phyloP scores from a whole-genome alignment of 345 rosid genomes.

The Erodium maritimum region DNA sequence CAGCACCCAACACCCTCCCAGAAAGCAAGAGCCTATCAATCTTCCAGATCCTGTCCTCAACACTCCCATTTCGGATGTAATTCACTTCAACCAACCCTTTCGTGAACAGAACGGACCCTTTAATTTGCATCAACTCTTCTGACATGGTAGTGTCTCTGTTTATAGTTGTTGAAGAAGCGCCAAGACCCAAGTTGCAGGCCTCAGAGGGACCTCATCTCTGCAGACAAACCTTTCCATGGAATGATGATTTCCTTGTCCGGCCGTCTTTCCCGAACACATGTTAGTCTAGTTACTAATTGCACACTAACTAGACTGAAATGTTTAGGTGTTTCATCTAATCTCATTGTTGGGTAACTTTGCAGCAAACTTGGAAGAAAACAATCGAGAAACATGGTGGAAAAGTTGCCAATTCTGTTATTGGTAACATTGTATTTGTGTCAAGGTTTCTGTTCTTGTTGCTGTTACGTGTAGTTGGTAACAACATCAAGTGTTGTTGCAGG shows the following conservation, averaged over 20 bases:
- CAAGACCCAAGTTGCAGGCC: slow-evolving; percentile 49
- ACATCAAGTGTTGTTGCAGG: slow-evolving; percentile 19
- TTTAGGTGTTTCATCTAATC: not conserved
- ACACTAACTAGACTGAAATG: too few relatives aligned
- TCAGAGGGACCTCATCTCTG: slow-evolving; percentile 20
- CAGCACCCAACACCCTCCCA: slow-evolving; percentile 44
- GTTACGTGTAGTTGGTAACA: too few relatives aligned
- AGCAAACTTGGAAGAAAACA: slow-evolving; percentile 55
- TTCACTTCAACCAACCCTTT: not conserved
- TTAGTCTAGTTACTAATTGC: slow-evolving; percentile 7
- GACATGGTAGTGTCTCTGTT: too few relatives aligned
- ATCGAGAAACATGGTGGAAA: slow-evolving; percentile 58
- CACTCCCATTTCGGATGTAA: slow-evolving; percentile 43
- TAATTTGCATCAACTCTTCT: not conserved
- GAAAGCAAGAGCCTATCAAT: slow-evolving; percentile 36
- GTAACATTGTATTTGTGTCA: slow-evolving; percentile 20
- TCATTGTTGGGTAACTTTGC: slow-evolving; percentile 9
- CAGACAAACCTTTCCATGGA: slow-evolving; percentile 50
- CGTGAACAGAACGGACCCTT: not conserved
- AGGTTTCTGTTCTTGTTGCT: not conserved
- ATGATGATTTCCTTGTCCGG: slow-evolving; percentile 58
- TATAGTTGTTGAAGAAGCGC: slow-evolving; percentile 49
- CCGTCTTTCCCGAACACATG: slow-evolving; percentile 60
- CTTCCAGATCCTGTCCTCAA: slow-evolving; percentile 43
- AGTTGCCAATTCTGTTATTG: slow-evolving; percentile 37